These are phyloP conservation scores for Penicillium nucicola DNA, from an alignment of 495 filamentous ascomycete species.

Conservation along the genomic window DNA sequence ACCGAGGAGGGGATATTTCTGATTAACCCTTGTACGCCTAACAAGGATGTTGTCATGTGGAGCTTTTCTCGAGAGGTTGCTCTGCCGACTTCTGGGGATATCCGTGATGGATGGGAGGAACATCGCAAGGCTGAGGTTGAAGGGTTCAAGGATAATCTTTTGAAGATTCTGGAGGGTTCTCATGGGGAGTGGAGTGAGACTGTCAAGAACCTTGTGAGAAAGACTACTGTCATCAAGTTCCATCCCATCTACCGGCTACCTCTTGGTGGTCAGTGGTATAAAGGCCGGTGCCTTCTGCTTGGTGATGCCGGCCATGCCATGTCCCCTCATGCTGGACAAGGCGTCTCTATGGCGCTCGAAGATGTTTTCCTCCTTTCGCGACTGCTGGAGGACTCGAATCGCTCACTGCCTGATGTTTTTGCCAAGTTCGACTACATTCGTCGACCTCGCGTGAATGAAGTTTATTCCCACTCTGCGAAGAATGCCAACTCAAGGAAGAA, in stretches of 20 bases:
- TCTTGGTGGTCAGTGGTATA: conserved; percentile 40
- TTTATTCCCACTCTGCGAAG: conserved; percentile 17
- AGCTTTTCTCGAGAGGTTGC: conserved; percentile 24
- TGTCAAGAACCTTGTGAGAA: conserved; percentile 37
- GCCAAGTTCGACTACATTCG: conserved; percentile 26
- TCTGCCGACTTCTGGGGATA: conserved; percentile 25
- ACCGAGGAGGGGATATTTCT: conserved; percentile 49
- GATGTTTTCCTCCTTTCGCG: conserved; percentile 38
- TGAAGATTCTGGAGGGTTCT: conserved; percentile 28
- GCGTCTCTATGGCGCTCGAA: conserved; percentile 45
- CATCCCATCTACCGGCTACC: conserved; percentile 49
- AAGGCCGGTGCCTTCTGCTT: conserved; percentile 31
- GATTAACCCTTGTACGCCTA: conserved; percentile 32
- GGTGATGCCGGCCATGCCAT: conserved; percentile 47
- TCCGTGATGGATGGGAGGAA: conserved; percentile 40
- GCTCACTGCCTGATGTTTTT: conserved; percentile 18
- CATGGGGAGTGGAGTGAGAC: conserved; percentile 41
- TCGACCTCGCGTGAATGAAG: conserved; percentile 25
- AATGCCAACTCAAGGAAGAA: conserved; percentile 20
- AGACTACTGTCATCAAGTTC: conserved; percentile 39
- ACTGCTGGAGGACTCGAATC: conserved; percentile 24
- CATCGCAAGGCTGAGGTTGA: conserved; percentile 37
- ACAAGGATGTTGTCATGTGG: conserved; percentile 27
- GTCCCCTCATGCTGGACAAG: conserved; percentile 43
- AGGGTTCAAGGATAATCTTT: conserved; percentile 28